Evolutionary conservation across 176 grass and related monocot species (phyloP), one percentile per base, ranked within the genome.

Genomic region (Pontederia paniculata): DNA sequence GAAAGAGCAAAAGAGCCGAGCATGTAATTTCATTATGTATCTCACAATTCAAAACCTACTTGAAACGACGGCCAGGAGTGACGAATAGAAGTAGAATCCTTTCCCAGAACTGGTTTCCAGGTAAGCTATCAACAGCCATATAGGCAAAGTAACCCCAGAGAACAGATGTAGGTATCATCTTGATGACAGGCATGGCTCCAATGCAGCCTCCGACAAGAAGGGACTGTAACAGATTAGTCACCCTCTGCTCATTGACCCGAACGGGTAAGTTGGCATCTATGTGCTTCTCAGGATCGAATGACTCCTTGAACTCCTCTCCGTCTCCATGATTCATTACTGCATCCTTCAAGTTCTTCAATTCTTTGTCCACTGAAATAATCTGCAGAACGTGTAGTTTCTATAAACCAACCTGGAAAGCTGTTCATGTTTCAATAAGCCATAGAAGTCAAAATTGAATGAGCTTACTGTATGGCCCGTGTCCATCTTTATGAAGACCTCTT

Each of bases 81-180:
- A 97, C 41, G 63, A 89, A 84, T 16, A 97, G 62, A 75, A 97
- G 79, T 16, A 66, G 49, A 17, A 81, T 81, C 68, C 91, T 89
- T 74, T 90, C 91, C 85, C 79, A 97, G 73, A 97, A 90, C 53
- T 97, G 91, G 68, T 87, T 97, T 65, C 91, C 91, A 68, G 91
- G 91, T 58, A 97, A 74, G 71, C 79, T 89, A 46, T 97, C 86
- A 52, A 87, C 81, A 55, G 86, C 91, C 91, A 97, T 97, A 21
- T 97, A 97, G 3, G 91, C 91, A 58, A 97, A 97, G 66, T 97
- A 97, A 21, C 91, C 91, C 91, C 91, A 97, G 53, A 97, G 77
- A 21, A 87, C 86, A 0, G 91, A 89, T 48, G 82, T 87, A 0
- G 91, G 91, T 78, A 97, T 79, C 74, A 63, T 76, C 66, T 60